These are phyloP conservation scores for Tothia fuscella DNA, from an alignment of 2,329 filamentous ascomycete species.

Conservation along the genomic window DNA sequence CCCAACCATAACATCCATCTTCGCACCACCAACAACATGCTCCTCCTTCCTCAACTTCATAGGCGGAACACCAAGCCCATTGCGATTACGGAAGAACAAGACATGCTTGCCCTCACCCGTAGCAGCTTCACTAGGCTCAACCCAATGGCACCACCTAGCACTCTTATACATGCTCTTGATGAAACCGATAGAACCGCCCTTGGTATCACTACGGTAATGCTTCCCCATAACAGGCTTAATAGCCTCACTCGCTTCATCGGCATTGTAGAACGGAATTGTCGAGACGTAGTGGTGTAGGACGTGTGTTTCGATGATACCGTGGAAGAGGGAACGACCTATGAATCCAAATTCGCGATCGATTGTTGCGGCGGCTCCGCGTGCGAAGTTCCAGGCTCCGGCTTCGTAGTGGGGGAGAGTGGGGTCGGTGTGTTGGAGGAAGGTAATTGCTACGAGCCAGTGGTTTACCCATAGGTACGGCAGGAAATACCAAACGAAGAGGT, in stretches of 20 bases:
- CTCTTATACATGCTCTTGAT: conserved; percentile 69
- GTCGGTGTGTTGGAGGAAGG: conserved; percentile 94
- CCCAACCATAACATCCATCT: conserved; percentile 1
- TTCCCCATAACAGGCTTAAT: conserved; percentile 91
- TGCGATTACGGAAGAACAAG: conserved; percentile 90
- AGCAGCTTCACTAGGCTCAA: conserved; percentile 78
- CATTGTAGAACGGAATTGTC: conserved; percentile 93
- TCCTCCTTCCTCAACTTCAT: conserved; percentile 25
- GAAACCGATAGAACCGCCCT: conserved; percentile 72
- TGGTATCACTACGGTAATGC: conserved; percentile 79
- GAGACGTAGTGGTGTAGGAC: conserved; percentile 96
- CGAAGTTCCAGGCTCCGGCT: conserved; percentile 77
- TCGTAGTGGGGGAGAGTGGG: conserved; percentile 88
- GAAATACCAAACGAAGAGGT: conserved; percentile 90
- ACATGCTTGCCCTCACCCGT: conserved; percentile 72
- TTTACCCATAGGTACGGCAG: conserved; percentile 95
- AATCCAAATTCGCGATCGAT: conserved; percentile 97
- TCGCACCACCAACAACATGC: background rate
- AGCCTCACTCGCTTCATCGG: conserved; percentile 85
- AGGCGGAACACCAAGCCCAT: conserved; percentile 61
- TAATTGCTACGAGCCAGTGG: conserved; percentile 98
- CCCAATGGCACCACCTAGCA: conserved; percentile 88
- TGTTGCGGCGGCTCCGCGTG: conserved; percentile 84
- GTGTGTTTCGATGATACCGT: conserved; percentile 96
- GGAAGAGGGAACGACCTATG: conserved; percentile 78